Conservation (phyloP, 1,284 basidiomycete species). For the Blastosporella zonata region DNA sequence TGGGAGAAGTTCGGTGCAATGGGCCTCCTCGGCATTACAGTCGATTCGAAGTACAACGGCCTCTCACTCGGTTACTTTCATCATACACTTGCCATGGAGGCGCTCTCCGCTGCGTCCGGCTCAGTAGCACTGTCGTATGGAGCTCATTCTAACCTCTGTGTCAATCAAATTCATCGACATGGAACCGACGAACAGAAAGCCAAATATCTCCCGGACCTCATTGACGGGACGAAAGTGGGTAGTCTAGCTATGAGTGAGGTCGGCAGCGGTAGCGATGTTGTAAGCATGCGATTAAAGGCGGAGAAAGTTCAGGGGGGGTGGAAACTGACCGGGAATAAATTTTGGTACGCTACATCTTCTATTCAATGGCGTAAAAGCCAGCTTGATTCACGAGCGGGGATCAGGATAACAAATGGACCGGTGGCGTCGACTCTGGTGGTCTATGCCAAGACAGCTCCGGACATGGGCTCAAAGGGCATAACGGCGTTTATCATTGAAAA, state of each 20-base stretch:
- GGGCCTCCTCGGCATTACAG: constrained; percentile 84
- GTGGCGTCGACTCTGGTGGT: constrained; percentile 88
- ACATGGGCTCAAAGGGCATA: constrained; percentile 82
- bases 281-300: constrained; percentile 85
- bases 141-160: constrained; percentile 90
- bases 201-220: constrained; percentile 85
- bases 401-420: constrained; percentile 94
- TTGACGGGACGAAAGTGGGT: constrained; percentile 83
- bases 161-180: constrained; percentile 87
- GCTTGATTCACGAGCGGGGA: constrained; percentile 6
- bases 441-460: constrained; percentile 87
- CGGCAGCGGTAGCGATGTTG: constrained; percentile 88
- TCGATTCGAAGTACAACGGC: constrained; percentile 76
- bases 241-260: constrained; percentile 94
- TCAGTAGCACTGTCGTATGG: constrained; percentile 92
- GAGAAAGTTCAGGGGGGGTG: constrained; percentile 76
- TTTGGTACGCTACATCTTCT: constrained; percentile 59
- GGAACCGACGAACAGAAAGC: constrained; percentile 84
- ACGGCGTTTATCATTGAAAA: constrained; percentile 92
- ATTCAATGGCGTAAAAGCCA: not conserved
- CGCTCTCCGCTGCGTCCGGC: constrained; percentile 85
- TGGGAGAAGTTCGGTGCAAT: constrained; percentile 90
- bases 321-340: constrained; percentile 86
- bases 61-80: constrained; percentile 82
- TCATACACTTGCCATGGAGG: constrained; percentile 92